Evolutionary conservation across 1,139 yeast genomes (phyloP).

Genomic region (Fermentozyma sake): DNA sequence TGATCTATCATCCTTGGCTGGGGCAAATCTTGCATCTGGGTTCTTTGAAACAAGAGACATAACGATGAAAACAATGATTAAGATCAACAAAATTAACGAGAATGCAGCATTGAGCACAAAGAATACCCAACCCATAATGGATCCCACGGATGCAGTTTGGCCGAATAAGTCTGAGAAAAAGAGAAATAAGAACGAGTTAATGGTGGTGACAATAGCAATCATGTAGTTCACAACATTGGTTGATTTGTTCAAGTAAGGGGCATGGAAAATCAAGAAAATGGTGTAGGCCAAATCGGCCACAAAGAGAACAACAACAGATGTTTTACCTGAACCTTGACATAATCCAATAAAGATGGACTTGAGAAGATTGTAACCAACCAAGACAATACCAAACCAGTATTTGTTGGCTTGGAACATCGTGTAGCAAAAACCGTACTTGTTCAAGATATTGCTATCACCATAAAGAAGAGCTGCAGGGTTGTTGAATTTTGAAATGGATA

Average conservation of each 20-base stretch:
- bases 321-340: conserved; percentile 66
- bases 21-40: conserved; percentile 80
- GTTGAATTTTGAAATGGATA: conserved; percentile 48
- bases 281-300: conserved; percentile 62
- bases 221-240: conserved; percentile 65
- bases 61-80: conserved; percentile 55
- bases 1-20: conserved; percentile 79
- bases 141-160: conserved; percentile 61
- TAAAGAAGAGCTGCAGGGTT: conserved; percentile 78
- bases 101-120: conserved; percentile 76
- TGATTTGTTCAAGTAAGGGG: conserved; percentile 69
- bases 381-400: conserved; percentile 70
- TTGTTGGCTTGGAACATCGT: conserved; percentile 76
- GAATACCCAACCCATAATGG: conserved; percentile 79
- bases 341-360: conserved; percentile 65
- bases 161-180: conserved; percentile 72
- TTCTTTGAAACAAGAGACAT: conserved; percentile 63
- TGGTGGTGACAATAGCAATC: conserved; percentile 58
- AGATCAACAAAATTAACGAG: conserved; percentile 56
- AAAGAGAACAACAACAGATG: conserved; percentile 63
- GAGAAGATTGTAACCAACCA: conserved; percentile 50
- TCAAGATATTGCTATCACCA: conserved; percentile 60
- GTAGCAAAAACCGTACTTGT: conserved; percentile 73
- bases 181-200: conserved; percentile 69
- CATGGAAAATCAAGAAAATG: conserved; percentile 48